These are phyloP conservation scores for Adansonia rubrostipa DNA, from an alignment of 441 rosid genomes.

Conservation along the genomic window DNA sequence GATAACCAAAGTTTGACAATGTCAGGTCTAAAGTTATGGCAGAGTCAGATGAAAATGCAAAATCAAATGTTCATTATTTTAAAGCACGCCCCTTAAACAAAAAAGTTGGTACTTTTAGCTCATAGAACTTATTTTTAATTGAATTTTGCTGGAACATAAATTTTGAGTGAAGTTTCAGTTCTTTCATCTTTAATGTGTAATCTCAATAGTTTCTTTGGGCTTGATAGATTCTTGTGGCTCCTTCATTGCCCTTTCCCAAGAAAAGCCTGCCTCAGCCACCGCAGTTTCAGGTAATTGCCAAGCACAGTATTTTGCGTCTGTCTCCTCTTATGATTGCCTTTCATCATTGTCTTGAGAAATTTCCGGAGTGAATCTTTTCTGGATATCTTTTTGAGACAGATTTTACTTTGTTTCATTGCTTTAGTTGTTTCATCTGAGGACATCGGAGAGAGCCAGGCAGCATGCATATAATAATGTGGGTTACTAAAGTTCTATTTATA, in stretches of 20 bases:
- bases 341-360: not conserved
- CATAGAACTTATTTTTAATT: not conserved
- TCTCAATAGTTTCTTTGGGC: constrained; percentile 12
- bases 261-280: constrained; percentile 46
- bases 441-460: constrained; percentile 57
- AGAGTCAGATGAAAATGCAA: constrained; percentile 44
- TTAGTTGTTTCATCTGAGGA: constrained; percentile 64
- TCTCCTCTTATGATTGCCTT: not conserved
- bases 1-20: constrained; percentile 26
- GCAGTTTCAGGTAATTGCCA: constrained; percentile 53
- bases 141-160: constrained; percentile 1
- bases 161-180: constrained; percentile 3
- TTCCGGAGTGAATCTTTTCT: not conserved
- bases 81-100: constrained; percentile 57
- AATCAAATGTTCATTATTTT: constrained; percentile 40
- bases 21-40: constrained; percentile 56
- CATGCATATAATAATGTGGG: constrained; percentile 47
- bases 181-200: not conserved
- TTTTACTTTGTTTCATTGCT: constrained; percentile 20
- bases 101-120: constrained; percentile 46
- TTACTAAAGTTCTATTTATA: constrained; percentile 5
- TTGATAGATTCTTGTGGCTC: constrained; percentile 58
- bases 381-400: constrained; percentile 9
- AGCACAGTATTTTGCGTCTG: not conserved
- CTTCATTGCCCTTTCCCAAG: constrained; percentile 42